Evolutionary conservation across 78 protist genomes (phyloP).

Genomic region (Kipferlia bialata): DNA sequence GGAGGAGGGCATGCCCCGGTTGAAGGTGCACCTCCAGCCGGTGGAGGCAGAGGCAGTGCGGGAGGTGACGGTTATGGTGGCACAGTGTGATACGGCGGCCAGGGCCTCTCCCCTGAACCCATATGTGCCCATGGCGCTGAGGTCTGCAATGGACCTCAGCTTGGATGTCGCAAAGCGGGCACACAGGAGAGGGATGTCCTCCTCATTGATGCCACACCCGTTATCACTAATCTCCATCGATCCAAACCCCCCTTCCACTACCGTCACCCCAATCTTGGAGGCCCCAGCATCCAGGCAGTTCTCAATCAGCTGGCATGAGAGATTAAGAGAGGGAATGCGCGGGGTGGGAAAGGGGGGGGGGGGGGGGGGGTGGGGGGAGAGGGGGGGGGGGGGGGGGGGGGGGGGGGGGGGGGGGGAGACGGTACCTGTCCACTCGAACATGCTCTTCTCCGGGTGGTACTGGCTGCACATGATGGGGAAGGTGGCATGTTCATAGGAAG

Average conservation of each 20-base stretch:
- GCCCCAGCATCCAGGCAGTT: slow-evolving; percentile 81
- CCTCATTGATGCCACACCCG: slow-evolving; percentile 70
- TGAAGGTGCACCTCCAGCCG: neutral
- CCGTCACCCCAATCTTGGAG: slow-evolving; percentile 45
- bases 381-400: no score
- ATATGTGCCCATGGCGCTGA: slow-evolving; percentile 49
- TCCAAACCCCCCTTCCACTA: slow-evolving; percentile 69
- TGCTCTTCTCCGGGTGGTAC: no score
- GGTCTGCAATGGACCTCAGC: slow-evolving; percentile 61
- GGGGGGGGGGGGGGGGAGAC: no score
- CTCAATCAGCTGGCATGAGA: slow-evolving; percentile 78
- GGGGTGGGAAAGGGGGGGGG: no score
- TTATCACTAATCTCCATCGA: slow-evolving; percentile 67
- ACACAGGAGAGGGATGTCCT: slow-evolving; percentile 71
- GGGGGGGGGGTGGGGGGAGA: no score
- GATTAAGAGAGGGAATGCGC: no score
- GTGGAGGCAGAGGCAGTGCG: slow-evolving; percentile 35
- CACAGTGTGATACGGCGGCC: slow-evolving; percentile 77
- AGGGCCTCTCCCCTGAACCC: slow-evolving; percentile 92
- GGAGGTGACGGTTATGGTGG: slow-evolving; percentile 69
- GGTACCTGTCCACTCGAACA: no score
- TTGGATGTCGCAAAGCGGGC: slow-evolving; percentile 78
- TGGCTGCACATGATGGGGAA: no score
- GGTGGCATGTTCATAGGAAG: no score
- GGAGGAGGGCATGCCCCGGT: neutral